Conservation (phyloP, 306 rosid genomes). For the Crotalaria pallida region DNA sequence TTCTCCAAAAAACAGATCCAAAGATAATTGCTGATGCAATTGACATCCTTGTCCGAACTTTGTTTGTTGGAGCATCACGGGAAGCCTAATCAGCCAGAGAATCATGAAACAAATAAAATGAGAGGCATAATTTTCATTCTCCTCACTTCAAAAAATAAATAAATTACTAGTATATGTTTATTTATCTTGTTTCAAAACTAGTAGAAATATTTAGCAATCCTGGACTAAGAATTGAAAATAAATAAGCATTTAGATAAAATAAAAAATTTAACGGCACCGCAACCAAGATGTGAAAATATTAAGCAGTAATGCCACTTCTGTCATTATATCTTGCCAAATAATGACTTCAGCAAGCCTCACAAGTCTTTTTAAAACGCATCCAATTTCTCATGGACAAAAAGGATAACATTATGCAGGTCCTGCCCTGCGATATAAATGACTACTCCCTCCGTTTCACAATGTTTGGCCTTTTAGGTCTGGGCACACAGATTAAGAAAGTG, state of each 20-base stretch:
- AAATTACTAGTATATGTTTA: not conserved
- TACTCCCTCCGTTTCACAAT: too few relatives aligned
- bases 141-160: conserved; percentile 3
- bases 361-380: conserved; percentile 7
- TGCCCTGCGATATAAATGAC: not conserved
- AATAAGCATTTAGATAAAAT: not conserved
- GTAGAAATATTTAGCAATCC: not conserved
- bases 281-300: not conserved
- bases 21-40: conserved; percentile 82
- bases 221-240: not conserved
- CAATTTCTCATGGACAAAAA: not conserved
- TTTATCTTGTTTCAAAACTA: not conserved
- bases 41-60: conserved; percentile 91
- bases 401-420: conserved; percentile 1
- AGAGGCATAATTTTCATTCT: conserved; percentile 22
- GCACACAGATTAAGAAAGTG: too few relatives aligned
- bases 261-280: not conserved
- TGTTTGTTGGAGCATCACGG: conserved; percentile 87
- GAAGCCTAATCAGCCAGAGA: conserved; percentile 57
- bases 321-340: conserved; percentile 4
- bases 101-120: conserved; percentile 22
- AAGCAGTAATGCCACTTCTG: not conserved
- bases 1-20: conserved; percentile 95
- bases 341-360: conserved; percentile 4
- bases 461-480: too few relatives aligned